These are phyloP conservation scores for Arthroderma uncinatum DNA, from an alignment of 2,329 filamentous ascomycete species.

Conservation along the genomic window DNA sequence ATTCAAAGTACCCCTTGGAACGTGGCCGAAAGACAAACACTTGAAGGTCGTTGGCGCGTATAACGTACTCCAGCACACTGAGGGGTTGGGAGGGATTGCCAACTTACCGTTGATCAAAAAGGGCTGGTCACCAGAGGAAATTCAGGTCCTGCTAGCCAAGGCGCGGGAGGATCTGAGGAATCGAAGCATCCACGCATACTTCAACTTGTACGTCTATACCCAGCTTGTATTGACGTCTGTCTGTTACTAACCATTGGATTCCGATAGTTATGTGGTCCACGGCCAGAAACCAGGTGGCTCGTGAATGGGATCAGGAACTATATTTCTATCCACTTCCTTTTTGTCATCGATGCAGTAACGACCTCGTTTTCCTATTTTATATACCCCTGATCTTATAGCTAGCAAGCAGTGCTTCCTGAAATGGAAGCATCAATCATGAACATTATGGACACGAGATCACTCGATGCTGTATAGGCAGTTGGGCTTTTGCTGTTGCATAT, in stretches of 20 bases:
- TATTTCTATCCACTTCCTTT: background rate
- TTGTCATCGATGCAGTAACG: background rate
- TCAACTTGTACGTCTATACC: constrained; percentile 19
- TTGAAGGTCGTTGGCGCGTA: constrained; percentile 21
- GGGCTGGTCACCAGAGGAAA: constrained; percentile 21
- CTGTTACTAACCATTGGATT: background rate
- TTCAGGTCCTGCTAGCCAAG: constrained; percentile 24
- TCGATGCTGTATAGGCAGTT: no score
- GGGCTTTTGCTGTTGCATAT: no score
- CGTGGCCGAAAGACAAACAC: constrained; percentile 21
- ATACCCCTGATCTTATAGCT: background rate
- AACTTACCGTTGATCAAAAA: constrained; percentile 21
- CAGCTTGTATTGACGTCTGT: background rate
- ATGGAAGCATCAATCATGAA: no score
- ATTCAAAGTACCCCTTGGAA: constrained; percentile 18
- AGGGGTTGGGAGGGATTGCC: constrained; percentile 22
- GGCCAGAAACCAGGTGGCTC: constrained; percentile 12
- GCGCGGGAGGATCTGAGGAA: constrained; percentile 26
- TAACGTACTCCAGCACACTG: constrained; percentile 20
- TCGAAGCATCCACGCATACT: constrained; percentile 23
- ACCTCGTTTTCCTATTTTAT: background rate
- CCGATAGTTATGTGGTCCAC: constrained; percentile 14
- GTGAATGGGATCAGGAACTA: background rate
- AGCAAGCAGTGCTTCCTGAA: no score
- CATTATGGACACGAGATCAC: no score